These are phyloP conservation scores for Gaillardinia entomophila DNA, from an alignment of 805 yeast genomes.

Conservation along the genomic window DNA sequence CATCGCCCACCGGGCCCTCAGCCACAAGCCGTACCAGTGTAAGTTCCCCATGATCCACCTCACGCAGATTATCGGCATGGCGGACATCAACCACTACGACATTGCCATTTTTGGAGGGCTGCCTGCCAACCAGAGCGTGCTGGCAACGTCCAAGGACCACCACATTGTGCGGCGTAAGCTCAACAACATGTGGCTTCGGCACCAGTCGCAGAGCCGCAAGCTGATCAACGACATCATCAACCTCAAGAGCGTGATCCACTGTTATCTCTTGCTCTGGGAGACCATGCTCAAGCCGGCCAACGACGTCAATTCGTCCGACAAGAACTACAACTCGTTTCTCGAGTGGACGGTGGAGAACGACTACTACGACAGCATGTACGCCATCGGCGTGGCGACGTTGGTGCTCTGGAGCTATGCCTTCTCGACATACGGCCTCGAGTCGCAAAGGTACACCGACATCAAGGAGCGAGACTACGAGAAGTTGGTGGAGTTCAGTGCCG, in stretches of 20 bases:
- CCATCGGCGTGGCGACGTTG: constrained; percentile 30
- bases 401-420: constrained; percentile 37
- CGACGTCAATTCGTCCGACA: constrained; percentile 8
- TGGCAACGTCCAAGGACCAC: constrained; percentile 39
- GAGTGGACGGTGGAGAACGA: constrained; percentile 30
- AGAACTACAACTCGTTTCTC: constrained; percentile 8
- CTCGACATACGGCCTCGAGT: constrained; percentile 27
- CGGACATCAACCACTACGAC: constrained; percentile 72
- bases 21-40: constrained; percentile 38
- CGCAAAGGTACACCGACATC: constrained; percentile 15
- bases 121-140: constrained; percentile 72
- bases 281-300: constrained; percentile 23
- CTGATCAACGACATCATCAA: constrained; percentile 24
- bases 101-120: constrained; percentile 77
- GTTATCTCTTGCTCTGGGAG: constrained; percentile 36
- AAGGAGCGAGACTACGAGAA: neutral
- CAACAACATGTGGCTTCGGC: constrained; percentile 22
- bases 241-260: constrained; percentile 30
- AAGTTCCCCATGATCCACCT: constrained; percentile 66
- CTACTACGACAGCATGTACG: constrained; percentile 31
- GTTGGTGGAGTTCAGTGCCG: constrained; percentile 22
- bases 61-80: constrained; percentile 55
- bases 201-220: constrained; percentile 1
- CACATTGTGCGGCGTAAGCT: constrained; percentile 28
- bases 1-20: constrained; percentile 3